A percentile compares a stretch with the other conserved stretches of the same genome.
Evolutionary conservation across 2,329 filamentous ascomycete species (phyloP).

Genomic region (Trichoderma sp.): DNA sequence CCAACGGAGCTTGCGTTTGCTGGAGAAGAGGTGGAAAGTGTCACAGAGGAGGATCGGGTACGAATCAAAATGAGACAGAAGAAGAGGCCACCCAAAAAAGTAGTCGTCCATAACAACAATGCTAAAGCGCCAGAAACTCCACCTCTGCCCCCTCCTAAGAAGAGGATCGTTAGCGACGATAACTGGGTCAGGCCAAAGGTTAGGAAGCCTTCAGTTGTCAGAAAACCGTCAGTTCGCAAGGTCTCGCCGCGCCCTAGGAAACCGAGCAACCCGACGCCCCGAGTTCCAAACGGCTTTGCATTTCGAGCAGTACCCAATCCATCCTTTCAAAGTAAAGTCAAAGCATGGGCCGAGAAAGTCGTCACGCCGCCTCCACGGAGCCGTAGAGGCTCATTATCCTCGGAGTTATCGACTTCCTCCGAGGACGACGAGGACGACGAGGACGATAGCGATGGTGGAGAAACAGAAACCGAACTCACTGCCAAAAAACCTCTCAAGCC

Average conservation of each 20-base stretch:
- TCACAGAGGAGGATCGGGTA: conserved; percentile 62
- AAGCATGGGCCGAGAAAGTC: conserved; percentile 61
- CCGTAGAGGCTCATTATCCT: conserved; percentile 32
- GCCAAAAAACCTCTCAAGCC: conserved; percentile 30
- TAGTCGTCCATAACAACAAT: conserved; percentile 24
- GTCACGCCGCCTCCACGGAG: conserved; percentile 48
- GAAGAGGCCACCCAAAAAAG: conserved; percentile 39
- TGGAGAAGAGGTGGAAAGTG: conserved; percentile 58
- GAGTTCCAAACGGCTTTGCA: conserved; percentile 61
- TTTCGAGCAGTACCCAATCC: conserved; percentile 56
- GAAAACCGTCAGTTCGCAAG: conserved; percentile 50
- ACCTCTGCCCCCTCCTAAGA: conserved; percentile 68
- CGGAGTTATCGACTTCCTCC: conserved; percentile 9
- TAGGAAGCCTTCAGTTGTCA: conserved; percentile 53
- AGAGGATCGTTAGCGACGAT: conserved; percentile 89
- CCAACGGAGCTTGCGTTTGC: conserved; percentile 63
- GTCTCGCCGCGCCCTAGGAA: conserved; percentile 42
- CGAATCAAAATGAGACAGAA: conserved; percentile 58
- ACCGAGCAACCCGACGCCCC: conserved; percentile 31
- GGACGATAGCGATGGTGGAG: conserved; percentile 33
- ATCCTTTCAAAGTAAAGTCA: conserved; percentile 59
- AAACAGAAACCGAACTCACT: conserved; percentile 36
- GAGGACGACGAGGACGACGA: conserved; percentile 37
- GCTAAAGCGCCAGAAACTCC: conserved; percentile 32
- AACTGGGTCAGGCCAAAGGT: conserved; percentile 74